Conservation (phyloP, 179 eudicot genomes). For the Heliamphora ciliata region DNA sequence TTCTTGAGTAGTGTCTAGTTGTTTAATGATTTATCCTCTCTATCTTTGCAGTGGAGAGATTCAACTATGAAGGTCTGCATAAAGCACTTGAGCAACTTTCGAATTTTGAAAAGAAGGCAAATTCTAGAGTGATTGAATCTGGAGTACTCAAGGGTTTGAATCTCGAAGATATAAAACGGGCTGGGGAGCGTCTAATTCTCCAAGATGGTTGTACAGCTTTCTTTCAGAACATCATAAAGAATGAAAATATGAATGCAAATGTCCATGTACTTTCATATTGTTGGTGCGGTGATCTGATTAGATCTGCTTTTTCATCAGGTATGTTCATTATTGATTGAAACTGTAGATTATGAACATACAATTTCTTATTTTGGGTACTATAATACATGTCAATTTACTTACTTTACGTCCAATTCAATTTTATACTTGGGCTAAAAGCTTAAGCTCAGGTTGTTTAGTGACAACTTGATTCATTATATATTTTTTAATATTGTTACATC, state of each 20-base stretch:
- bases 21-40: background rate
- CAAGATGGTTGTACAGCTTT: slow-evolving; percentile 79
- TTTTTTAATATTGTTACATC: no score
- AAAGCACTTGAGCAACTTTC: slow-evolving; percentile 67
- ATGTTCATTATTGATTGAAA: slow-evolving; percentile 11
- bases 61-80: slow-evolving; percentile 45
- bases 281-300: slow-evolving; percentile 92
- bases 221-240: slow-evolving; percentile 47
- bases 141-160: slow-evolving; percentile 83
- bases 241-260: slow-evolving; percentile 56
- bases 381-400: background rate
- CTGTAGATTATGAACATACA: background rate
- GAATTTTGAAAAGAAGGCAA: slow-evolving; percentile 78
- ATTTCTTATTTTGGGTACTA: background rate
- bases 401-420: background rate
- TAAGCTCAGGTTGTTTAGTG: no score
- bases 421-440: no score
- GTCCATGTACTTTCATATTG: slow-evolving; percentile 86
- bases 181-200: slow-evolving; percentile 71
- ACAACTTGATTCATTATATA: no score
- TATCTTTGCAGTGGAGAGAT: slow-evolving; percentile 42
- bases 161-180: slow-evolving; percentile 73
- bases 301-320: slow-evolving; percentile 83
- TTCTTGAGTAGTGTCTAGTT: background rate
- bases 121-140: slow-evolving; percentile 69